Evolutionary conservation across 768 basidiomycete genomes (phyloP).

Genomic region (Rhizopogon vesiculosus): DNA sequence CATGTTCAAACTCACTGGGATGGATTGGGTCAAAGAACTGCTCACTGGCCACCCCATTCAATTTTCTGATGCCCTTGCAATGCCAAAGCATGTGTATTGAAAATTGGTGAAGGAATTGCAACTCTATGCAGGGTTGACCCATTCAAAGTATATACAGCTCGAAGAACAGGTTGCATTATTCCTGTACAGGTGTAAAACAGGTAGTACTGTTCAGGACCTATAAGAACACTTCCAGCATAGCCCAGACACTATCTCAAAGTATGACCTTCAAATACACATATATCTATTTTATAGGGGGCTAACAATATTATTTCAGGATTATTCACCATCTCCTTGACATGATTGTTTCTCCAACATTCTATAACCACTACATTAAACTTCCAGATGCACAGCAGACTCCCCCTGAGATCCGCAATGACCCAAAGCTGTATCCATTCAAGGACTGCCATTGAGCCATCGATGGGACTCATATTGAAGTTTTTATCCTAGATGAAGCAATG

Average conservation of each 20-base stretch:
- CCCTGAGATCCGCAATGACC: constrained; percentile 11
- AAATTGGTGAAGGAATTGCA: too few relatives aligned
- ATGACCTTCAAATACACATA: not conserved
- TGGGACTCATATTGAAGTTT: constrained; percentile 23
- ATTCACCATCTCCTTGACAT: constrained; percentile 13
- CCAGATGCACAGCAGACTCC: constrained; percentile 10
- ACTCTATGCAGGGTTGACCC: too few relatives aligned
- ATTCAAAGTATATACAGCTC: too few relatives aligned
- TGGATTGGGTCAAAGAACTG: too few relatives aligned
- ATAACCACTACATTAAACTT: constrained; percentile 17
- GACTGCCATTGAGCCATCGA: constrained; percentile 19
- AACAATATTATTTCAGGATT: constrained; percentile 4
- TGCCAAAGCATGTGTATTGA: too few relatives aligned
- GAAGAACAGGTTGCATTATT: too few relatives aligned
- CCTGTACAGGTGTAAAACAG: too few relatives aligned
- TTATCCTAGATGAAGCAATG: constrained; percentile 11
- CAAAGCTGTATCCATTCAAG: constrained; percentile 21
- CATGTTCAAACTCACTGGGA: too few relatives aligned
- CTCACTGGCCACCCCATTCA: too few relatives aligned
- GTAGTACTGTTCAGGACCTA: not conserved
- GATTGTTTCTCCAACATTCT: constrained; percentile 14
- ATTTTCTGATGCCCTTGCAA: too few relatives aligned
- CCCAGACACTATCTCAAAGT: constrained; percentile 1
- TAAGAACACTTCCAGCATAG: not conserved
- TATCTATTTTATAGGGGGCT: not conserved